A percentile compares a stretch with the other conserved stretches of the same genome.
Conservation (phyloP, 139 green algal genomes). For the Desmodesmus armatus region DNA sequence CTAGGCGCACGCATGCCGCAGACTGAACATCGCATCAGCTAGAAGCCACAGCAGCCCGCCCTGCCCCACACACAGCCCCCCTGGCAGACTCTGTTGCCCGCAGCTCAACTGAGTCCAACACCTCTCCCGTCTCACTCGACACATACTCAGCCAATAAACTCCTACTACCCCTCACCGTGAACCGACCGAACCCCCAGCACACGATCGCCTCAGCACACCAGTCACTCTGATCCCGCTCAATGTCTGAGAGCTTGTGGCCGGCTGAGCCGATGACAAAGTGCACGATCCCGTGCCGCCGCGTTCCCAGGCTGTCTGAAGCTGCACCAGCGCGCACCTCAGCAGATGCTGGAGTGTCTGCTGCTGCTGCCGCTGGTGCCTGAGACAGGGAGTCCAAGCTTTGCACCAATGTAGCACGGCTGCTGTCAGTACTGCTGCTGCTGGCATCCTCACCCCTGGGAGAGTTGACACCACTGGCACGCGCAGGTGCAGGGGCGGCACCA, state of each 20-base stretch:
- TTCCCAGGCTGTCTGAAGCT: slow-evolving; percentile 50
- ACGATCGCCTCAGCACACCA: slow-evolving; percentile 57
- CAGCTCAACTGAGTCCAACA: slow-evolving; percentile 29
- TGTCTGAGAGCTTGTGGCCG: slow-evolving; percentile 65
- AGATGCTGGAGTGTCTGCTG: background rate
- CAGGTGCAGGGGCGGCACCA: too few species aligned
- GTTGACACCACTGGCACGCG: too few species aligned
- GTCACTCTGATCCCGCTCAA: slow-evolving; percentile 63
- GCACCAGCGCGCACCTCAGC: too few species aligned
- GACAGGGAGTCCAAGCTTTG: too few species aligned
- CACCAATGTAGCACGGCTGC: background rate
- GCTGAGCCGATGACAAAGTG: slow-evolving; percentile 72
- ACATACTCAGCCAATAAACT: slow-evolving; percentile 41
- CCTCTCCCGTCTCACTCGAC: slow-evolving; percentile 7
- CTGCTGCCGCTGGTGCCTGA: background rate
- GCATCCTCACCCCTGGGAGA: too few species aligned
- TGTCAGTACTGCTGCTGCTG: slow-evolving; percentile 19
- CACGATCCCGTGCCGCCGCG: slow-evolving; percentile 54
- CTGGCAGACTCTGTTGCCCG: slow-evolving; percentile 1
- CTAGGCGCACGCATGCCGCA: too few species aligned
- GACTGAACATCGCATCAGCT: background rate
- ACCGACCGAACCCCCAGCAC: slow-evolving; percentile 51
- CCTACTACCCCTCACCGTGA: slow-evolving; percentile 45
- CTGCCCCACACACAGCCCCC: background rate
- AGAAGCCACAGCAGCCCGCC: background rate